Percentiles rank a stretch among this genome's conserved stretches.
phyloP scores from a whole-genome alignment of 352 stramenopile species.

The Pythium diclinum region DNA sequence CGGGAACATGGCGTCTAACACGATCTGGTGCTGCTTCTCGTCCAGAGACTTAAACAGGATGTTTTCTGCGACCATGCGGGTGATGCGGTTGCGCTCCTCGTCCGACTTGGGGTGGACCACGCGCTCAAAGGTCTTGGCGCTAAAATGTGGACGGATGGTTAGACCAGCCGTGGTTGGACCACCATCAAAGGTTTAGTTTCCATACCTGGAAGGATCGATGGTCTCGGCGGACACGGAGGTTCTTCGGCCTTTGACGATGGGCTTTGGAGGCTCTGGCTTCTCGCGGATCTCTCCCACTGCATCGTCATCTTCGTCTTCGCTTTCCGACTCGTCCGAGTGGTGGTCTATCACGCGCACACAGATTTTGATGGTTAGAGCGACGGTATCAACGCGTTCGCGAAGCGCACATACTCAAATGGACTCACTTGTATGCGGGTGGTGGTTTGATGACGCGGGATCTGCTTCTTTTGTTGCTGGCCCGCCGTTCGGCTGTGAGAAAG shows the following conservation, averaged over 20 bases:
- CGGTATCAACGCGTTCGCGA: background rate
- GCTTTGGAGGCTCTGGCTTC: slow-evolving; percentile 48
- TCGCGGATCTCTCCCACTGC: slow-evolving; percentile 80
- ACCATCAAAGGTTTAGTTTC: background rate
- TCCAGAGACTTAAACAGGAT: slow-evolving; percentile 90
- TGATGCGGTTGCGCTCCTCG: slow-evolving; percentile 74
- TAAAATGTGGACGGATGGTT: slow-evolving; percentile 21
- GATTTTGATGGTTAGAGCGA: slow-evolving; percentile 4
- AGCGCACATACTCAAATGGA: background rate
- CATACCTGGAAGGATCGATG: slow-evolving; percentile 75
- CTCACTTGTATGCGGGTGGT: slow-evolving; percentile 30
- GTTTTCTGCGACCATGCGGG: slow-evolving; percentile 83
- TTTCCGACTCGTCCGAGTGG: slow-evolving; percentile 86
- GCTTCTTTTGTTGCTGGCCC: slow-evolving; percentile 32
- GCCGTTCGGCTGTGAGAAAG: slow-evolving; percentile 17
- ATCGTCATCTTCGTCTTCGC: slow-evolving; percentile 86
- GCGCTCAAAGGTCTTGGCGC: slow-evolving; percentile 76
- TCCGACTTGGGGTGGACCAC: slow-evolving; percentile 83
- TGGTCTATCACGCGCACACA: slow-evolving; percentile 32
- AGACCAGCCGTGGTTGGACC: background rate
- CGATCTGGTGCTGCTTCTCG: slow-evolving; percentile 84
- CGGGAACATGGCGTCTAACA: slow-evolving; percentile 85
- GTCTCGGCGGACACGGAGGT: slow-evolving; percentile 88
- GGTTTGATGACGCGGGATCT: slow-evolving; percentile 36
- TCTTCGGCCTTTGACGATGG: slow-evolving; percentile 78